These are phyloP conservation scores for Glycine latifolia DNA, from an alignment of 306 rosid species.

Conservation along the genomic window DNA sequence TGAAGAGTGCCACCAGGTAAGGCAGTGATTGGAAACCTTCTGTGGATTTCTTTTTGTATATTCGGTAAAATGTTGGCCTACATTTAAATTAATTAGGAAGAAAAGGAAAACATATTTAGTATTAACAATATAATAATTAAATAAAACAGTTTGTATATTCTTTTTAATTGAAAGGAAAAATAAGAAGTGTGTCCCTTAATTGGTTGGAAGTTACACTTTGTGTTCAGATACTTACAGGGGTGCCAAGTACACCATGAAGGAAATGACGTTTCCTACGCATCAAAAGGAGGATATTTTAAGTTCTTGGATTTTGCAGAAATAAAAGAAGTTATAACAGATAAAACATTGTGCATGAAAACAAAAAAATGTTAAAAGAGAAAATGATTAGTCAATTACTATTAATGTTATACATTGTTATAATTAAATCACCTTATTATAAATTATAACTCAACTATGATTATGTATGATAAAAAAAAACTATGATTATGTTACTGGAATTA, in stretches of 20 bases:
- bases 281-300: slow-evolving; percentile 23
- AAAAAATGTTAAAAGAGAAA: neutral
- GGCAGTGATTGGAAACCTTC: slow-evolving; percentile 79
- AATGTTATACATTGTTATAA: neutral
- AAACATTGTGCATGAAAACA: neutral
- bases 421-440: neutral
- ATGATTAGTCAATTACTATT: neutral
- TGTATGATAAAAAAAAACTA: neutral
- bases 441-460: neutral
- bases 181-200: neutral
- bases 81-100: neutral
- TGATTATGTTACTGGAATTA: no score
- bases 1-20: slow-evolving; percentile 79
- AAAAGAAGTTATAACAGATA: neutral
- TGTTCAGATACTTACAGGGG: slow-evolving; percentile 70
- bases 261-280: slow-evolving; percentile 70
- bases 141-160: neutral
- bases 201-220: neutral
- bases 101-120: neutral
- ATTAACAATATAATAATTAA: neutral
- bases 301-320: neutral
- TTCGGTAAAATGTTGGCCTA: slow-evolving; percentile 78
- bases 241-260: slow-evolving; percentile 80
- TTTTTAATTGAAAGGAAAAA: neutral
- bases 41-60: slow-evolving; percentile 70